Conservation (phyloP, 148 eudicot species). For the Pharnaceum exiguum region DNA sequence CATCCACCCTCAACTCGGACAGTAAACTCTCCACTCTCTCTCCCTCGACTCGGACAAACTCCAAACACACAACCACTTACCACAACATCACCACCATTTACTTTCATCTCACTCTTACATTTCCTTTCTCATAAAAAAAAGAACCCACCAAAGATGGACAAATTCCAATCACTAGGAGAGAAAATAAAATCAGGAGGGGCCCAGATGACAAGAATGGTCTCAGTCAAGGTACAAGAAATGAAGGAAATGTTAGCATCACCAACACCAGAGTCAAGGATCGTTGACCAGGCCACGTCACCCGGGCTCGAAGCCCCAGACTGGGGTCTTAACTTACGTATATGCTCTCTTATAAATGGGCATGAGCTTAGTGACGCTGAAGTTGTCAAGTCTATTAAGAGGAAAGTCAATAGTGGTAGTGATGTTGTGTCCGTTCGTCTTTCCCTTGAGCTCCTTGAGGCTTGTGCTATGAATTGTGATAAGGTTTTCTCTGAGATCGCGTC, state of each 20-base stretch:
- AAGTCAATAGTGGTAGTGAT: conserved; percentile 29
- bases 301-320: conserved; percentile 65
- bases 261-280: conserved; percentile 73
- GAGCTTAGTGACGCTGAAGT: conserved; percentile 64
- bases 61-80: no score
- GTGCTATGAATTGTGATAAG: conserved; percentile 85
- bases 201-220: conserved; percentile 58
- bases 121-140: background rate
- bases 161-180: conserved; percentile 66
- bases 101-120: no score
- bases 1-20: no score
- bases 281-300: conserved; percentile 73
- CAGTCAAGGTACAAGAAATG: conserved; percentile 53
- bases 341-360: conserved; percentile 51
- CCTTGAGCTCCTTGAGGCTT: conserved; percentile 73
- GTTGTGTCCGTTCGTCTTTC: no score
- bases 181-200: conserved; percentile 59
- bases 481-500: conserved; percentile 91
- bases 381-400: conserved; percentile 63
- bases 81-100: background rate
- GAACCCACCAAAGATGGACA: conserved; percentile 33
- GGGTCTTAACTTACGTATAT: conserved; percentile 77
- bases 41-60: background rate
- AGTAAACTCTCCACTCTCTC: background rate
- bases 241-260: conserved; percentile 57